Evolutionary conservation across 441 rosid genomes (phyloP).

Genomic region (Populus hybrid): DNA sequence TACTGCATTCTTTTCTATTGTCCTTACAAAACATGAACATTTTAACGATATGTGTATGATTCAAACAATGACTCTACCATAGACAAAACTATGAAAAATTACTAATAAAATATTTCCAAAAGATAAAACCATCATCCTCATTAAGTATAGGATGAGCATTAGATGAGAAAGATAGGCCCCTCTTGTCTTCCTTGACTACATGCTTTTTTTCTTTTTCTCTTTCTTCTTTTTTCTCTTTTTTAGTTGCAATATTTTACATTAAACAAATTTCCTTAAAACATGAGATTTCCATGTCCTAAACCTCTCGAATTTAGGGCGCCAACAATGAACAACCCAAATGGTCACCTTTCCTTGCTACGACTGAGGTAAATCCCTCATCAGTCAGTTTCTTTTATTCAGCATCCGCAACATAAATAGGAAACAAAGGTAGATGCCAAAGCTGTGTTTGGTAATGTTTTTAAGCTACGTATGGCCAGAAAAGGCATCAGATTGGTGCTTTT

Average conservation of each 20-base stretch:
- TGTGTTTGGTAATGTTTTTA: too few relatives aligned
- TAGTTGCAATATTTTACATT: not conserved
- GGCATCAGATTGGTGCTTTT: not conserved
- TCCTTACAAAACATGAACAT: not conserved
- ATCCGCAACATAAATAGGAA: not conserved
- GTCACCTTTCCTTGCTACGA: not conserved
- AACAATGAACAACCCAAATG: not conserved
- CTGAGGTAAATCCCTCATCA: not conserved
- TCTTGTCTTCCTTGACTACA: not conserved
- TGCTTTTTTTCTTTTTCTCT: not conserved
- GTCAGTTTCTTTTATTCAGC: not conserved
- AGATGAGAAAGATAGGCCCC: not conserved
- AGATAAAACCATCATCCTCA: not conserved
- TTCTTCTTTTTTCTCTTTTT: not conserved
- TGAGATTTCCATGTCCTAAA: not conserved
- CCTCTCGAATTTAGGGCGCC: not conserved
- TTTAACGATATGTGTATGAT: not conserved
- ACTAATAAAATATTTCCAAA: not conserved
- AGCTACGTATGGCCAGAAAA: not conserved
- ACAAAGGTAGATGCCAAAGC: not conserved
- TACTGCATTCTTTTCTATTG: not conserved
- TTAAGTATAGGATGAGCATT: not conserved
- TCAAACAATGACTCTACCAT: not conserved
- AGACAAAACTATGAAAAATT: not conserved
- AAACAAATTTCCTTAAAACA: not conserved